phyloP scores from a whole-genome alignment of 164 flowering plant species.

The Protea cynaroides region DNA sequence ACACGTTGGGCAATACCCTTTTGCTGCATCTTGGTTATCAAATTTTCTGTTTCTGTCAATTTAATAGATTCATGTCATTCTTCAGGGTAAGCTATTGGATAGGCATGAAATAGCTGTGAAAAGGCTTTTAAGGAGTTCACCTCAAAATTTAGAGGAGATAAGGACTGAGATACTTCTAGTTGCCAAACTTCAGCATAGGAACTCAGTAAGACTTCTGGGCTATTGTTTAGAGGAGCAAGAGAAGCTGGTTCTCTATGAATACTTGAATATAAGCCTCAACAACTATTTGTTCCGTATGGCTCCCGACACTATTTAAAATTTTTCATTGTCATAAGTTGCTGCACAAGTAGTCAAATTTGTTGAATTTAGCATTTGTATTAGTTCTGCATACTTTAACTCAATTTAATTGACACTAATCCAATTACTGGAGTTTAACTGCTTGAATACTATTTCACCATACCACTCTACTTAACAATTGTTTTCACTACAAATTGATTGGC shows the following conservation, averaged over 20 bases:
- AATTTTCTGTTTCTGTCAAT: neutral
- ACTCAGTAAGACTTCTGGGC: conserved; percentile 39
- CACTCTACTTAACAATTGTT: neutral
- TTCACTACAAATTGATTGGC: no score
- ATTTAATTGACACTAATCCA: no score
- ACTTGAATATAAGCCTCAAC: conserved; percentile 10
- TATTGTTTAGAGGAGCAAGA: conserved; percentile 29
- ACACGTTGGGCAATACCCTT: no score
- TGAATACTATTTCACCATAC: neutral
- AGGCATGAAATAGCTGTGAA: conserved; percentile 34
- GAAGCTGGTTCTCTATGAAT: conserved; percentile 15
- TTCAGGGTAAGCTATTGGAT: conserved; percentile 26
- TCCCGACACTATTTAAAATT: no score
- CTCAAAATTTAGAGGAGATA: conserved; percentile 23
- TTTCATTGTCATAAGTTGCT: no score
- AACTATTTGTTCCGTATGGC: conserved; percentile 30
- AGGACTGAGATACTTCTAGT: conserved; percentile 32
- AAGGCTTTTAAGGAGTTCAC: conserved; percentile 18
- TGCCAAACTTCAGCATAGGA: conserved; percentile 14
- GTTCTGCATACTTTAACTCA: no score
- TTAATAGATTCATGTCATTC: no score
- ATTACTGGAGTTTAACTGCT: no score
- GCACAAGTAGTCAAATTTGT: no score
- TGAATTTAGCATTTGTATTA: no score
- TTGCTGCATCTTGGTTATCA: no score